Evolutionary conservation across 257 asterid genomes (phyloP).

Genomic region (Solanum ahanhuiri): DNA sequence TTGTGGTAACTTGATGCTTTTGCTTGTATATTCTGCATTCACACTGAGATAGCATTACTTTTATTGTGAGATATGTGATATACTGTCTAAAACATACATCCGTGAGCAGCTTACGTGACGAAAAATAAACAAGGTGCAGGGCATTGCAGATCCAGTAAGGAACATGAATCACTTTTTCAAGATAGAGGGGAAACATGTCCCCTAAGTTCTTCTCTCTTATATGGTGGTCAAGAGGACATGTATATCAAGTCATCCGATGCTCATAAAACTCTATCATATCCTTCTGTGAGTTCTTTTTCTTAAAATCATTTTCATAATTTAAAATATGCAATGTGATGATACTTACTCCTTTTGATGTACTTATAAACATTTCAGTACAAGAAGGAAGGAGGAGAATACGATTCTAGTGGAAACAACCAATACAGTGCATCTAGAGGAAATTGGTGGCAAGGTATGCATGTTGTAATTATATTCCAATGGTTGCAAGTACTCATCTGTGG

Average conservation of each 20-base stretch:
- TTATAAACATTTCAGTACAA: slow-evolving; percentile 19
- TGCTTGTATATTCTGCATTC: background rate
- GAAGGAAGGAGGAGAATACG: slow-evolving; percentile 23
- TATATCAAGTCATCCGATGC: slow-evolving; percentile 22
- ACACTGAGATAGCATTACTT: background rate
- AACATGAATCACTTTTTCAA: slow-evolving; percentile 15
- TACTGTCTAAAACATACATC: background rate
- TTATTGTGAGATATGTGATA: background rate
- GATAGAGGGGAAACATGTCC: slow-evolving; percentile 32
- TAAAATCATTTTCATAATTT: background rate
- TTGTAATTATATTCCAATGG: background rate
- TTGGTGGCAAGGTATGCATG: slow-evolving; percentile 49
- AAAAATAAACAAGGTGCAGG: slow-evolving; percentile 14
- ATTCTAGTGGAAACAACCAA: slow-evolving; percentile 19
- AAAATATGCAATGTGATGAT: background rate
- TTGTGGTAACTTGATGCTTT: background rate
- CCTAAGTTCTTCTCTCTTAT: slow-evolving; percentile 41
- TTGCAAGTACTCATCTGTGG: background rate
- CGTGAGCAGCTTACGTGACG: slow-evolving; percentile 9
- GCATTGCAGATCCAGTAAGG: slow-evolving; percentile 8
- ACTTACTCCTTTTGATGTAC: background rate
- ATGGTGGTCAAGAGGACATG: slow-evolving; percentile 46
- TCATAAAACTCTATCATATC: slow-evolving; percentile 8
- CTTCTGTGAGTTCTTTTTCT: slow-evolving; percentile 15
- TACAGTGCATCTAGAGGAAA: slow-evolving; percentile 31